Evolutionary conservation across 1,284 basidiomycete genomes (phyloP), one percentile per base, ranked within the genome.

Genomic region (Kwoniella shivajii): DNA sequence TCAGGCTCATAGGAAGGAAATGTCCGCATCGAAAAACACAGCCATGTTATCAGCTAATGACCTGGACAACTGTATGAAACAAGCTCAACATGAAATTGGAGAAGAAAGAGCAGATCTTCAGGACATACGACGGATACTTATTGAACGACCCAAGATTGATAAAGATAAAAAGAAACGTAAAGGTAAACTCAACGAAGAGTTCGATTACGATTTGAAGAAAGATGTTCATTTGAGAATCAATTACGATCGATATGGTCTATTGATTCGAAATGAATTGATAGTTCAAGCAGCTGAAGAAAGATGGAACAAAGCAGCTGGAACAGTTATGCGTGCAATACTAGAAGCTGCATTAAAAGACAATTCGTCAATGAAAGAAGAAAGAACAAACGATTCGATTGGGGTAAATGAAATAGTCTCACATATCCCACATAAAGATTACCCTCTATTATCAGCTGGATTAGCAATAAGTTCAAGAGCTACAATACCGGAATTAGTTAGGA

Each of bases 261-360:
- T 91, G 66, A 86, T 97, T 47, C 88, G 95, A 33, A 94, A 96
- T 76, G 83, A 88, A 74, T 80, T 95, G 47, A 84, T 95, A 52
- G 85, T 87, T 61, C 80, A 82, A 45, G 87, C 89, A 11, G 89
- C 85, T 0, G 80, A 82, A 59, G 88, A 92, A 66, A 84, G 89
- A 37, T 94, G 84, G 78, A 95, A 95, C 64, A 79, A 82, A 22
- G 82, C 84, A 16, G 85, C 90, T 9, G 88, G 86, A 2, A 70
- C 83, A 4, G 87, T 94, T 1, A 77, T 94, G 60, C 83, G 83
- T 52, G 87, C 88, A 0, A 80, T 85, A 16, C 78, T 95, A 38
- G 86, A 86, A 65, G 82, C 86, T 1, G 87, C 86, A 2, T 84
- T 91, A 68, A 69, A 81, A 3, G 84, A 83, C 42, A 87, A 90